Conservation (phyloP, 768 basidiomycete species). For the Boletus patriciae region DNA sequence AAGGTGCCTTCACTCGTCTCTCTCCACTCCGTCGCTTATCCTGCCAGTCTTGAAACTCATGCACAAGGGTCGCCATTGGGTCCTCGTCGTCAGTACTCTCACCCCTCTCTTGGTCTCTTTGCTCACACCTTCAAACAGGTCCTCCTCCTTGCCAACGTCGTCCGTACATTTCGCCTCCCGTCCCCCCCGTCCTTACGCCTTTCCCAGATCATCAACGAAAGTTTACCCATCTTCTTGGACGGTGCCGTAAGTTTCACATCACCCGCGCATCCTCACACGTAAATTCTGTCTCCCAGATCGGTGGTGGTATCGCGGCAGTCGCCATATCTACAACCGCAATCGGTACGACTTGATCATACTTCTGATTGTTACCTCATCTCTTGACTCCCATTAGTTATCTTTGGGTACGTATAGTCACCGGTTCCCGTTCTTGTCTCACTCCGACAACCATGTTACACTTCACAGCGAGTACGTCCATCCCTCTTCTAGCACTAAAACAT, state of each 20-base stretch:
- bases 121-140: constrained; percentile 47
- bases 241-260: constrained; percentile 48
- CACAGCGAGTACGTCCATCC: constrained; percentile 38
- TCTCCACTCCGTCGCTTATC: neutral
- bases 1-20: constrained; percentile 43
- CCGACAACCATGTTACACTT: neutral
- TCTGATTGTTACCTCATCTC: neutral
- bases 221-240: constrained; percentile 80
- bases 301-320: constrained; percentile 74
- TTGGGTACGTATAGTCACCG: constrained; percentile 55
- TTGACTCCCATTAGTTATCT: constrained; percentile 56
- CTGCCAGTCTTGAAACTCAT: constrained; percentile 52
- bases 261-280: constrained; percentile 58
- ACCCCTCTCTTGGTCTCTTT: neutral
- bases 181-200: neutral
- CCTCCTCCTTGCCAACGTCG: constrained; percentile 85
- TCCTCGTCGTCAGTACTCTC: constrained; percentile 67
- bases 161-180: constrained; percentile 34
- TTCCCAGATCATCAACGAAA: constrained; percentile 75
- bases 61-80: constrained; percentile 83
- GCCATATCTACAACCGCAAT: constrained; percentile 67
- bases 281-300: constrained; percentile 46
- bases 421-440: neutral
- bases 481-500: neutral
- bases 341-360: constrained; percentile 36